Evolutionary conservation across 495 filamentous ascomycete genomes (phyloP), one percentile per base, ranked within the genome.

Genomic region (Xylaria curta): DNA sequence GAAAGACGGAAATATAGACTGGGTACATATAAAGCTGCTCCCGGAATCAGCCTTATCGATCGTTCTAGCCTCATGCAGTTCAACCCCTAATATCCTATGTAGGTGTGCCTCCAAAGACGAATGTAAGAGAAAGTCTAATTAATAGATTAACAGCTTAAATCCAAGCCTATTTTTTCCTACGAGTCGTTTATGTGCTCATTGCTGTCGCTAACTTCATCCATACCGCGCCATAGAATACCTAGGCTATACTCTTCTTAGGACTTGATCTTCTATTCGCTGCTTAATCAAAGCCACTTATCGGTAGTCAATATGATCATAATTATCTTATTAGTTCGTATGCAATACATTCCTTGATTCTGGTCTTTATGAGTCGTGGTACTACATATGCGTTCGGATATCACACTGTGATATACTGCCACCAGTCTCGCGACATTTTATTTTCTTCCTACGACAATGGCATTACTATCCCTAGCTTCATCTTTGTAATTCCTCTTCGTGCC

Each of bases 401-500:
- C 13, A 31, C 7, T 13, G 5, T 10, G 2, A 21, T 38, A 38
- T 7, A 0, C 21, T 26, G 36, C 21, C 21, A 12, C 7, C 2
- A 9, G 8, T 44, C n/a, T 44, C 13, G n/a, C 26, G 17, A 53
- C 6, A 2, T 10, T 0, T 66, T 42, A 36, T 36, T 24, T 71
- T 63, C 47, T 71, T 63, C 42, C 53, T 13, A 71, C 53, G 2
- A 71, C 2, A 38, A 71, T 26, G 5, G 1, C 4, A 13, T 59
- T 66, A 4, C 69, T 71, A 12, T 71, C 62, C 13, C 69, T 47
- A n/a, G 59, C 66, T 4, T 71, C 69, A 21, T 71, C 62, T 2
- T 44, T 10, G 24, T 71, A 71, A 12, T 66, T 66, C 53, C 69
- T 58, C n/a, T 71, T 71, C 8, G 51, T 59, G 9, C 69, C 69